phyloP scores from a whole-genome alignment of 2,329 filamentous ascomycete genomes.

The Rachicladosporium sp. region DNA sequence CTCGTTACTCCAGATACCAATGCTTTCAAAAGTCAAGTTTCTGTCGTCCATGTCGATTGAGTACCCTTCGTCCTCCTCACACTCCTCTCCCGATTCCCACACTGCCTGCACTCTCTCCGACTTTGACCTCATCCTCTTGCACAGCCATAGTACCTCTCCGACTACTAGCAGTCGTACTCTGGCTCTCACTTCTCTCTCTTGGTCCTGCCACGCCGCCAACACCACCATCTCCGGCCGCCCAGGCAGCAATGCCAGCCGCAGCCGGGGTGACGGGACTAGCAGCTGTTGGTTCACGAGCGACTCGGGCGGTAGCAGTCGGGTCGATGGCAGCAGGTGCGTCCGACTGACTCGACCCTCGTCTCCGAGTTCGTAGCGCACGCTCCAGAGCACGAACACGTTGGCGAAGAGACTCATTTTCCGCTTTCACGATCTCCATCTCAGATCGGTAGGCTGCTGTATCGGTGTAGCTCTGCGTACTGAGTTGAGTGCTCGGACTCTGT shows the following conservation, averaged over 20 bases:
- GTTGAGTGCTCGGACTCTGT: slow-evolving; percentile 11
- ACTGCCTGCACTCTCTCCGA: slow-evolving; percentile 26
- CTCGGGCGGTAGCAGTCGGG: neutral
- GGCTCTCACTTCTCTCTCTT: slow-evolving; percentile 24
- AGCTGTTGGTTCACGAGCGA: neutral
- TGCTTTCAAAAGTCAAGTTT: too few species aligned
- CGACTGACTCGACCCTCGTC: slow-evolving; percentile 22
- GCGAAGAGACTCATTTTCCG: slow-evolving; percentile 36
- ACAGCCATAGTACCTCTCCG: slow-evolving; percentile 12
- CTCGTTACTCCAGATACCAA: too few species aligned
- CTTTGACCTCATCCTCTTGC: slow-evolving; percentile 21
- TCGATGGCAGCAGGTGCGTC: slow-evolving; percentile 7
- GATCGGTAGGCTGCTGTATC: slow-evolving; percentile 32
- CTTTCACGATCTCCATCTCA: slow-evolving; percentile 38
- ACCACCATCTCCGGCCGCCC: slow-evolving; percentile 18
- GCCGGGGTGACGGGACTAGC: slow-evolving; percentile 2
- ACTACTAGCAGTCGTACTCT: slow-evolving; percentile 24
- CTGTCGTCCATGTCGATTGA: too few species aligned
- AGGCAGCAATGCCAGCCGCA: slow-evolving; percentile 15
- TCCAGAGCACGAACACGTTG: slow-evolving; percentile 37
- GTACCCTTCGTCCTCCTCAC: too few species aligned
- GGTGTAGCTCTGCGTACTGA: slow-evolving; percentile 19
- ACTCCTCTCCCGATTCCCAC: slow-evolving; percentile 11
- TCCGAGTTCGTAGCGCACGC: slow-evolving; percentile 25
- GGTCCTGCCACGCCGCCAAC: slow-evolving; percentile 22